These are phyloP conservation scores for Musa itinerans DNA, from an alignment of 176 grass and related monocot genomes.

Conservation along the genomic window DNA sequence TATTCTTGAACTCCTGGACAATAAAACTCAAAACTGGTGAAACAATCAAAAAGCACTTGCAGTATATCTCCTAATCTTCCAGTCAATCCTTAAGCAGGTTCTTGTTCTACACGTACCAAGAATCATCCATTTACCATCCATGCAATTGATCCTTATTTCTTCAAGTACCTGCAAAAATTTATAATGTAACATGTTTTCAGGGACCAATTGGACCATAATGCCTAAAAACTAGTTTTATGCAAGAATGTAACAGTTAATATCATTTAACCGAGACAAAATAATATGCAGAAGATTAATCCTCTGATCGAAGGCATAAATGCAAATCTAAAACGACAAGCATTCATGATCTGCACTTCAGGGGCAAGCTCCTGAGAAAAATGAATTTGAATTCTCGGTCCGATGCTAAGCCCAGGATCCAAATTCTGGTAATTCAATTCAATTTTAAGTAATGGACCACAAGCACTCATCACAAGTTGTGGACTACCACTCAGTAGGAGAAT, in stretches of 20 bases:
- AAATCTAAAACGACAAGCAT: background rate
- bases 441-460: too few relatives aligned
- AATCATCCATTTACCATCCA: background rate
- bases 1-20: background rate
- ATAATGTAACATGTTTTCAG: background rate
- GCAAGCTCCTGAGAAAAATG: background rate
- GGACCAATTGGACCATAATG: background rate
- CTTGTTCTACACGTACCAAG: background rate
- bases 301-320: background rate
- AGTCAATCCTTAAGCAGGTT: background rate
- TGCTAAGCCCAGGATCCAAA: too few relatives aligned
- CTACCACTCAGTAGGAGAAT: too few relatives aligned
- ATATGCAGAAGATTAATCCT: background rate
- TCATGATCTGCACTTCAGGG: background rate
- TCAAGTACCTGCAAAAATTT: conserved; percentile 1
- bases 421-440: too few relatives aligned
- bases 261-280: background rate
- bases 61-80: background rate
- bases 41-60: background rate
- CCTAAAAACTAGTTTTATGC: too few relatives aligned
- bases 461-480: too few relatives aligned
- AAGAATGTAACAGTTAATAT: background rate
- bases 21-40: background rate
- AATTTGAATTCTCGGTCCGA: background rate
- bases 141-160: background rate